Conservation (phyloP, 2,329 filamentous ascomycete species). For the Plenodomus tracheiphilus region DNA sequence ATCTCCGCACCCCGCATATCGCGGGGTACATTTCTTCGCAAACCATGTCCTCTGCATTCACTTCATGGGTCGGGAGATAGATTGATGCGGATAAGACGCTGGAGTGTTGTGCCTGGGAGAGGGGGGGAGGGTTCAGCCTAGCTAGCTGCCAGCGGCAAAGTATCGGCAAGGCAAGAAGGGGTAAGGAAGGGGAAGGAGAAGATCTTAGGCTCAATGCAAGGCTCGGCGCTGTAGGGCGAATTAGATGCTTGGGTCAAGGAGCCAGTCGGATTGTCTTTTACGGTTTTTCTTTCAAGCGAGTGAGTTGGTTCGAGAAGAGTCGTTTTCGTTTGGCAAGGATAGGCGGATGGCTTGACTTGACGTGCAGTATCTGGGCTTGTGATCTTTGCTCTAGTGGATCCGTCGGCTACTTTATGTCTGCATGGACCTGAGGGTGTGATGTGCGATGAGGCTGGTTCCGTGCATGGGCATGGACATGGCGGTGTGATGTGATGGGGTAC, state of each 20-base stretch:
- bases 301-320: constrained; percentile 38
- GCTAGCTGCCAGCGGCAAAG: no score
- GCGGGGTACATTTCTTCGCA: constrained; percentile 12
- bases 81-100: no score
- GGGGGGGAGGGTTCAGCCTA: no score
- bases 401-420: constrained; percentile 5
- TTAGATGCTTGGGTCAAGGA: constrained; percentile 26
- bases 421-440: constrained; percentile 9
- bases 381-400: no score
- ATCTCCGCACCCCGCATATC: constrained; percentile 3
- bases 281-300: constrained; percentile 26
- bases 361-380: constrained; percentile 20
- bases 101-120: no score
- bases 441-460: constrained; percentile 18
- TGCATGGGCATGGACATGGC: constrained; percentile 19
- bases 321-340: constrained; percentile 9
- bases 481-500: constrained; percentile 26
- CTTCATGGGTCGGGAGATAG: constrained; percentile 23
- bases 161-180: no score
- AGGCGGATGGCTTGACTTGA: constrained; percentile 3
- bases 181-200: no score
- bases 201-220: constrained; percentile 42
- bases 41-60: no score
- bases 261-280: no score
- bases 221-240: constrained; percentile 28